phyloP scores from a whole-genome alignment of 768 basidiomycete species.

The Ramaria rubella region DNA sequence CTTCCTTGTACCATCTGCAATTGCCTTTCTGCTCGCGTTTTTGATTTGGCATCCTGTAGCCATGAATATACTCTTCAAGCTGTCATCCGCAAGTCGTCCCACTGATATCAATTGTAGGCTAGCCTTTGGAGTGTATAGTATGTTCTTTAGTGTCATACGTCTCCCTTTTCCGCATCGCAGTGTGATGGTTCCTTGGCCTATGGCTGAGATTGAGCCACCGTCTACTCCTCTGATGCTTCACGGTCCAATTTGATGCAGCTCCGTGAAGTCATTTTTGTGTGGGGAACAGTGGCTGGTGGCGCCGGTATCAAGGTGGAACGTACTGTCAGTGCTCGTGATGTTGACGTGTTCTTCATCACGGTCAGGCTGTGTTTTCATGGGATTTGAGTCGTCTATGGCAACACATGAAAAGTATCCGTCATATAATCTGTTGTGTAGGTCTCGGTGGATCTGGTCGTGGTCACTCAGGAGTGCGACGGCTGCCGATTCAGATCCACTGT shows the following conservation, averaged over 20 bases:
- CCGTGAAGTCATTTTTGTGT: not conserved
- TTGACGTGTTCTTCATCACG: too few species aligned
- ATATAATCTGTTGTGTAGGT: not conserved
- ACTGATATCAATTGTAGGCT: not conserved
- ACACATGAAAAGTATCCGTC: not conserved
- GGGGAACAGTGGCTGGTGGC: not conserved
- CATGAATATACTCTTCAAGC: not conserved
- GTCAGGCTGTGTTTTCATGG: not conserved
- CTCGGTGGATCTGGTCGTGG: not conserved
- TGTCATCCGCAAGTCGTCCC: not conserved
- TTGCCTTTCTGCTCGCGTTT: not conserved
- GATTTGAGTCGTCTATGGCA: not conserved
- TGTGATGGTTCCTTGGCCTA: not conserved
- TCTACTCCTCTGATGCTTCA: not conserved
- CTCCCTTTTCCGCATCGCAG: not conserved
- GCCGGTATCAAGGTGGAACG: not conserved
- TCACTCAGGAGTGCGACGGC: not conserved
- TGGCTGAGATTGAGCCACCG: not conserved
- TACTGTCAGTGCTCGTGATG: too few species aligned
- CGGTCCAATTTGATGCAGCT: not conserved
- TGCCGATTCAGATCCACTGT: not conserved
- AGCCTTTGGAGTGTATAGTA: not conserved
- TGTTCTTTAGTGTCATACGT: too few species aligned
- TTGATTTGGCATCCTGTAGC: not conserved
- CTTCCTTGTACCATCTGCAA: not conserved